Evolutionary conservation across 441 rosid genomes (phyloP).

Genomic region (Bruguiera hainesii): DNA sequence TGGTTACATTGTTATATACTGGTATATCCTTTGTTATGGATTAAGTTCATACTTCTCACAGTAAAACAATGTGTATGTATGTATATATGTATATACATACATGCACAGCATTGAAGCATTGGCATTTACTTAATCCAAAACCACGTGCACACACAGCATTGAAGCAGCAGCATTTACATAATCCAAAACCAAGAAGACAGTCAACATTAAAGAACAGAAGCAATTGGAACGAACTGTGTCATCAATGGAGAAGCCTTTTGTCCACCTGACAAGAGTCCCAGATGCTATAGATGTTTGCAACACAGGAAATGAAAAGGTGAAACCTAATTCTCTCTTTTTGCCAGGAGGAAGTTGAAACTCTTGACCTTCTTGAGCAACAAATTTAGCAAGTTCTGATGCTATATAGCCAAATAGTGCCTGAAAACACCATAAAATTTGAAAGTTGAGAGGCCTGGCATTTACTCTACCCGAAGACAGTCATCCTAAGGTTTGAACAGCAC

Average conservation of each 20-base stretch:
- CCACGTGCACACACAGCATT: not conserved
- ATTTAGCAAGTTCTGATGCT: slow-evolving; percentile 72
- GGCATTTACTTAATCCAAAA: not conserved
- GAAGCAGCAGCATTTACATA: not conserved
- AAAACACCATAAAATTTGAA: slow-evolving; percentile 25
- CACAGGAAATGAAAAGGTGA: slow-evolving; percentile 92
- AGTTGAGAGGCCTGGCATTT: slow-evolving; percentile 9
- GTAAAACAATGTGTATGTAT: not conserved
- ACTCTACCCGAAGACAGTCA: not conserved
- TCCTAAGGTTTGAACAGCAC: not conserved
- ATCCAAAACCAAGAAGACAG: not conserved
- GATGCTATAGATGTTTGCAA: slow-evolving; percentile 68
- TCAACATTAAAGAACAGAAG: slow-evolving; percentile 17
- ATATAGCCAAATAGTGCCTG: slow-evolving; percentile 81
- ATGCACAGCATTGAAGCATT: not conserved
- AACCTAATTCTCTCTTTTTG: slow-evolving; percentile 83
- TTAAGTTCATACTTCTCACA: not conserved
- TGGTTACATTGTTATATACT: not conserved
- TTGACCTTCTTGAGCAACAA: slow-evolving; percentile 72
- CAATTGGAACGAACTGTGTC: slow-evolving; percentile 52
- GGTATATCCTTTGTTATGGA: not conserved
- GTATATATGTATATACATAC: too few relatives aligned
- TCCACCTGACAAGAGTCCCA: slow-evolving; percentile 90
- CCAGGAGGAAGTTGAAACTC: slow-evolving; percentile 60
- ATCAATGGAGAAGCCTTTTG: slow-evolving; percentile 87